Percentiles rank a stretch among this genome's conserved stretches.
Evolutionary conservation across 345 rosid genomes (phyloP).

Genomic region (Ailanthus altissimus): DNA sequence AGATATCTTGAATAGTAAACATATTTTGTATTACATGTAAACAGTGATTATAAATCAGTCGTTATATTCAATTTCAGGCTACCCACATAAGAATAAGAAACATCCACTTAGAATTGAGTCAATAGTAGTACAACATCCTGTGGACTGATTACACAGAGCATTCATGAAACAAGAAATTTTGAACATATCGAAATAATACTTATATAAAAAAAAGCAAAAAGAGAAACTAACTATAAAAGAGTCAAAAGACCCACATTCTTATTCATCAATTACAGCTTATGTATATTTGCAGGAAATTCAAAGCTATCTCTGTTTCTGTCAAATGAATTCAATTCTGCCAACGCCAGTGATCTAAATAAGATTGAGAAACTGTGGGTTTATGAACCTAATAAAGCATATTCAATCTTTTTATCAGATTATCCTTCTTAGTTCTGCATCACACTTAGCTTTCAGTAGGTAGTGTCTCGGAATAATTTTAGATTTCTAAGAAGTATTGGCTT

Average conservation of each 20-base stretch:
- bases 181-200: neutral
- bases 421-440: neutral
- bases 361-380: neutral
- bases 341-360: neutral
- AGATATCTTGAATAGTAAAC: constrained; percentile 38
- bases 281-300: neutral
- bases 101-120: constrained; percentile 7
- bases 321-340: neutral
- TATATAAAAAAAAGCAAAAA: neutral
- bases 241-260: neutral
- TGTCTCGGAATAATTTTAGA: neutral
- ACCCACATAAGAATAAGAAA: constrained; percentile 57
- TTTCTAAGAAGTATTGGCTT: neutral
- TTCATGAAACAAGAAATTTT: neutral
- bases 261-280: neutral
- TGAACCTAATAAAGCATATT: neutral
- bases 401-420: too few species aligned
- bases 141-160: neutral
- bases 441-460: neutral
- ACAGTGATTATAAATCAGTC: constrained; percentile 81
- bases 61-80: constrained; percentile 84
- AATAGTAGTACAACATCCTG: neutral
- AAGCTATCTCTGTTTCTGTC: neutral
- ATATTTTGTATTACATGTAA: constrained; percentile 99
- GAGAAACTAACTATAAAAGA: neutral